phyloP scores from a whole-genome alignment of 202 grass and related monocot genomes.

The Alloteropsis angusta region DNA sequence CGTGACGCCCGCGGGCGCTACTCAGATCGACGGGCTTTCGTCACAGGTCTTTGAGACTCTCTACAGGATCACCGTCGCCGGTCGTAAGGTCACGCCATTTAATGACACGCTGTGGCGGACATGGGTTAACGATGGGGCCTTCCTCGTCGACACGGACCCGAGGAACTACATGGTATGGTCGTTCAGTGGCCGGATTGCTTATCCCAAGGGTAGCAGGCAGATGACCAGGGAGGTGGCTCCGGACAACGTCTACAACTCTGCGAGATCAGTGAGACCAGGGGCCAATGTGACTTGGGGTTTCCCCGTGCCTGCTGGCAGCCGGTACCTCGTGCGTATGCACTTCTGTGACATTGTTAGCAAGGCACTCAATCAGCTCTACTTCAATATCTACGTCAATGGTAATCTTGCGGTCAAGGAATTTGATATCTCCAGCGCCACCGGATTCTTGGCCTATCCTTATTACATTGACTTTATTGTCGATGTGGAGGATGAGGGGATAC shows the following conservation, averaged over 20 bases:
- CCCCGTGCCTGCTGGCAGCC: constrained; percentile 38
- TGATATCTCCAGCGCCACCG: constrained; percentile 53
- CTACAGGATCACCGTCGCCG: constrained; percentile 72
- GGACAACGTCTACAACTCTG: constrained; percentile 70
- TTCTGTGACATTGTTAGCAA: constrained; percentile 87
- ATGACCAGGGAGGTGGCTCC: constrained; percentile 72
- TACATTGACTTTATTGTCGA: constrained; percentile 81
- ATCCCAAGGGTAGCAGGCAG: constrained; percentile 38
- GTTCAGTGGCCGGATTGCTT: constrained; percentile 73
- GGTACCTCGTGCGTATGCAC: constrained; percentile 83
- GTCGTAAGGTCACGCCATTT: constrained; percentile 84
- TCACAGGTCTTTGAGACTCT: constrained; percentile 66
- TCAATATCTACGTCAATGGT: constrained; percentile 75
- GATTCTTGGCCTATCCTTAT: constrained; percentile 60
- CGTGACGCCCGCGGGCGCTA: constrained; percentile 17
- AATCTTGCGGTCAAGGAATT: constrained; percentile 60
- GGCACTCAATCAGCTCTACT: constrained; percentile 58
- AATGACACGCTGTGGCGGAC: constrained; percentile 92
- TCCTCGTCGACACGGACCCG: constrained; percentile 27
- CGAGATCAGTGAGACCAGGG: constrained; percentile 48
- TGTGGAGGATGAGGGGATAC: constrained; percentile 29
- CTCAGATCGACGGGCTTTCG: constrained; percentile 45
- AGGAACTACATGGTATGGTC: constrained; percentile 22
- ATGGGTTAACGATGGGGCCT: constrained; percentile 59
- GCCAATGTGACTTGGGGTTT: constrained; percentile 69